Evolutionary conservation across 495 filamentous ascomycete species (phyloP), one percentile per base, ranked within the genome.

Genomic region (Penicillium riverlandense): DNA sequence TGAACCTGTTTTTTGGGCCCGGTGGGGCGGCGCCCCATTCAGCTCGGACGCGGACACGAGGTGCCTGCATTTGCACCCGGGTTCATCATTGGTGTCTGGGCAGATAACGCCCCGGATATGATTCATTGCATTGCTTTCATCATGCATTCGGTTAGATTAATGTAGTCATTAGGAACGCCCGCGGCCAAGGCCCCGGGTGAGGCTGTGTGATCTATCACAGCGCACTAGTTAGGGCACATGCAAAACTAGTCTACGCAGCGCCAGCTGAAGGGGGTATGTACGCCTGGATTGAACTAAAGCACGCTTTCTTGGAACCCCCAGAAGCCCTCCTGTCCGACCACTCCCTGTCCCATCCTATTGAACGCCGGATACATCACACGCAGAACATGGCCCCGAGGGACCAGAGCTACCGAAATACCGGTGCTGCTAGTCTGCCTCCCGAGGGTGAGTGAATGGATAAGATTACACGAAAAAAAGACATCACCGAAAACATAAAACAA

Each of bases 301-400:
- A 61, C 50, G 22, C 22, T 22, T 22, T 47, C 53, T 50, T 43
- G 58, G 52, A 57, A 53, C 63, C 55, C 57, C 57, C 62, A 49
- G 54, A 58, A 47, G 41, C 57, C 59, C 50, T 44, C 53, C 57
- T 47, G 47, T 57, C 66, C 54, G 47, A 40, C 60, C 61, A 61
- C 57, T 61, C 65, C 61, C 49, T 51, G 47, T 22, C 22, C 22
- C 22, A 22, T 4, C 22, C 22, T 4, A 22, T 48, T 45, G 38
- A 70, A 70, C 67, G 65, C 67, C 67, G 54, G 44, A 40, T 55
- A 63, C 52, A 62, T 47, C 62, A 6, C 46, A 49, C 34, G 30
- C 52, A 43, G 47, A 22, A 38, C 49, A 43, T 48, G 22, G 45
- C 40, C 37, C 37, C 36, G 38, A 37, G 32, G 46, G 30, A 39